phyloP scores from a whole-genome alignment of 805 yeast species.

The Vanderwaltozyma polyspora region DNA sequence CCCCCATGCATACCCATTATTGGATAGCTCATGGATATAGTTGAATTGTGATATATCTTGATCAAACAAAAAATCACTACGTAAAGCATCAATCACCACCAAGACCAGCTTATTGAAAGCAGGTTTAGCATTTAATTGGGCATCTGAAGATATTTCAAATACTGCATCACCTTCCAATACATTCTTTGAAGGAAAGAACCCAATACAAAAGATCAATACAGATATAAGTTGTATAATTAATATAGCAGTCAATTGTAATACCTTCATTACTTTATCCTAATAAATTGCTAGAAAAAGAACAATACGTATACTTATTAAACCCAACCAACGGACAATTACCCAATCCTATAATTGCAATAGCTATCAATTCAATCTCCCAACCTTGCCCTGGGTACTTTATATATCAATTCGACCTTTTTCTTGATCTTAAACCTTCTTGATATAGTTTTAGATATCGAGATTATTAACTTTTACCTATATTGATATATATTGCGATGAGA shows the following conservation, averaged over 20 bases:
- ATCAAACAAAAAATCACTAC: constrained; percentile 73
- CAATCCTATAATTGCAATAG: too few relatives aligned
- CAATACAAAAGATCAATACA: constrained; percentile 54
- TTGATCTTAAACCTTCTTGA: too few relatives aligned
- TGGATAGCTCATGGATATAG: constrained; percentile 53
- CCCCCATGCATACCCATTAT: constrained; percentile 64
- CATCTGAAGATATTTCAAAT: constrained; percentile 25
- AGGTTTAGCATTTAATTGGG: constrained; percentile 22
- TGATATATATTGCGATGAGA: too few relatives aligned
- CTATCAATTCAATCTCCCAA: too few relatives aligned
- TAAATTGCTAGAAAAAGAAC: too few relatives aligned
- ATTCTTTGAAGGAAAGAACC: constrained; percentile 87
- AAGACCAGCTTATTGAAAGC: constrained; percentile 57
- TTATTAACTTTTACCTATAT: too few relatives aligned
- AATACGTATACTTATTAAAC: too few relatives aligned
- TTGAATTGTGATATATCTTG: constrained; percentile 53
- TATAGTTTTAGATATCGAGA: too few relatives aligned
- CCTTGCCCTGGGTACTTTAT: too few relatives aligned
- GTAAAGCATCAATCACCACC: constrained; percentile 85
- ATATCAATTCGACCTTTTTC: too few relatives aligned
- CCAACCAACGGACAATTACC: too few relatives aligned
- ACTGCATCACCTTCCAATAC: constrained; percentile 51
- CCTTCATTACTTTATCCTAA: background rate
- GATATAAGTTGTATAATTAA: constrained; percentile 37
- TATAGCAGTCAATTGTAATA: background rate